Conservation (phyloP, 768 basidiomycete species). For the Serendipita vermifera region DNA sequence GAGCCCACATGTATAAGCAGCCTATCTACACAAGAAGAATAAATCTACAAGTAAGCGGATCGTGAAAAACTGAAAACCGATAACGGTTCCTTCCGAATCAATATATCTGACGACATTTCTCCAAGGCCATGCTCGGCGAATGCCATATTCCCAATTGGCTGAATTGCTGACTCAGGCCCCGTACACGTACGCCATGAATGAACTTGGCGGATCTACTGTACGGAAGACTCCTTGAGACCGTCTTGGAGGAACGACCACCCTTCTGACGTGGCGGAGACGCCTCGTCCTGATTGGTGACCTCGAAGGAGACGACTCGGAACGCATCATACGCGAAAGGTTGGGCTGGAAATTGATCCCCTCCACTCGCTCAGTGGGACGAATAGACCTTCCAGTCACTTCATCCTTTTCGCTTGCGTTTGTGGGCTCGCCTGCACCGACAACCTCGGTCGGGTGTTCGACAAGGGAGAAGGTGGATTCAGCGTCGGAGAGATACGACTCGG, state of each 20-base stretch:
- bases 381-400: not conserved
- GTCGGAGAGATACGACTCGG: not conserved
- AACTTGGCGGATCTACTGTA: not conserved
- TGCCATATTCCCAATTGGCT: too few species aligned
- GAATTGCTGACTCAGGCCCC: too few species aligned
- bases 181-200: slow-evolving; percentile 8
- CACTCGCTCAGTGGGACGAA: not conserved
- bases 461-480: not conserved
- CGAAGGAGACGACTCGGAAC: slow-evolving; percentile 1
- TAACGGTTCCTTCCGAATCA: too few species aligned
- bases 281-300: not conserved
- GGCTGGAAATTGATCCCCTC: not conserved
- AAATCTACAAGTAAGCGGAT: too few species aligned
- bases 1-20: too few species aligned
- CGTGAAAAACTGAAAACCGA: too few species aligned
- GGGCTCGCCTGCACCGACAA: not conserved
- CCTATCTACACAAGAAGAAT: too few species aligned
- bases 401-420: not conserved
- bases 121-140: too few species aligned
- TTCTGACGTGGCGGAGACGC: not conserved
- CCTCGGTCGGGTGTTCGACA: not conserved
- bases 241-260: not conserved
- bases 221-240: not conserved
- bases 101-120: too few species aligned
- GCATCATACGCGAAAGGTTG: not conserved